Base-by-base conservation (phyloP, 139 green algal species). In the Volvox africanus region DNA sequence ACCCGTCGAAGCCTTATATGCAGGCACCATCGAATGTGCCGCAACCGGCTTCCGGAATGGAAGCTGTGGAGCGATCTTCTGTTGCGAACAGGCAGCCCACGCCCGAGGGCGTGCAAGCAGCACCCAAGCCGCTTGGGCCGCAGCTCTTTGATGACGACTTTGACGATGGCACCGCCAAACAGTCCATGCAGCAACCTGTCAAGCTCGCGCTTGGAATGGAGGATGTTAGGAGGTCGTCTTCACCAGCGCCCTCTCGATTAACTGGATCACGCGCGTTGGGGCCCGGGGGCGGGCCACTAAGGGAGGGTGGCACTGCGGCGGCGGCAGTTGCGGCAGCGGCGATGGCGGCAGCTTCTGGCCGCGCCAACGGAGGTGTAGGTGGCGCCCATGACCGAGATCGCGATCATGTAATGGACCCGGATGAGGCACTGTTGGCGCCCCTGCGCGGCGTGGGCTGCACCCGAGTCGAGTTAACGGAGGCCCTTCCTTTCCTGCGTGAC, bases 81-180 rank as follows among this genome's bases (percentile, higher is more conserved):
- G 80, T 50, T 55, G 55, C 80, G 24, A 61, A 50, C 55, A 30
- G 13, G 61, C 33, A 65, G 32, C 1, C 17, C 1, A 35, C 76
- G 33, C n/a, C 82, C 30, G 55, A 62, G 55, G 13, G 6, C 1
- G 55, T 22, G 65, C 20, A 21, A 17, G 22, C 37, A 6, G 84
- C 55, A 12, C 2, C 35, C 26, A 85, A 91, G 26, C 86, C 75
- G 73, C 44, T 24, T 18, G 2, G 16, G 18, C 68, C 87, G 9
- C 33, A 91, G 61, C 87, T 91, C 16, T 91, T 91, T 24, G 87
- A 86, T 26, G 87, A 91, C 9, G 87, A 91, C 13, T 61, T 75
- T n/a, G 71, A 90, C 21, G 18, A 89, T 24, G 28, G 65, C 65
- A 36, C 20, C 30, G 1, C 33, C 30, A 75, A 81, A n/a, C 65